A percentile compares a stretch with the other conserved stretches of the same genome.
Evolutionary conservation across 805 yeast genomes (phyloP).

Genomic region (Zygosaccharomyces kombuchaensis): DNA sequence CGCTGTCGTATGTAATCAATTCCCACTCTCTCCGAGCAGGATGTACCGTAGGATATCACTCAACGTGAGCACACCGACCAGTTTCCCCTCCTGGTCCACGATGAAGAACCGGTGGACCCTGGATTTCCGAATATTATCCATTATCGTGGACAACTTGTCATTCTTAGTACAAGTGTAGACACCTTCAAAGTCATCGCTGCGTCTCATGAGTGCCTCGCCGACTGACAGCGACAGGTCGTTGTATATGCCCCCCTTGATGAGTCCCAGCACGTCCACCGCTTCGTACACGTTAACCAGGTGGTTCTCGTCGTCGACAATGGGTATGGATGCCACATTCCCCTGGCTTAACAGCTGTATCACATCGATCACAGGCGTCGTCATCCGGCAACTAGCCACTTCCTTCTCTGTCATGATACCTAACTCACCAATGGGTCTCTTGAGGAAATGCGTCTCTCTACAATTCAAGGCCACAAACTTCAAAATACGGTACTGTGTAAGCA

Average conservation of each 20-base stretch:
- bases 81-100: slow-evolving; percentile 74
- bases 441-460: slow-evolving; percentile 87
- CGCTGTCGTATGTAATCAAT: neutral
- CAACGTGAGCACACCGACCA: slow-evolving; percentile 81
- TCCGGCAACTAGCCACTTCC: slow-evolving; percentile 68
- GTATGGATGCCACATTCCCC: slow-evolving; percentile 84
- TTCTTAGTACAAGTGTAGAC: slow-evolving; percentile 90
- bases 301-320: slow-evolving; percentile 73
- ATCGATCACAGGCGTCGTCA: slow-evolving; percentile 91
- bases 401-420: slow-evolving; percentile 58
- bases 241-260: slow-evolving; percentile 91
- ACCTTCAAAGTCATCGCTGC: slow-evolving; percentile 93
- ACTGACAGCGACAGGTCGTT: slow-evolving; percentile 86
- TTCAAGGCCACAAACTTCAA: slow-evolving; percentile 92
- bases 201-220: slow-evolving; percentile 90
- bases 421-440: slow-evolving; percentile 69
- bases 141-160: slow-evolving; percentile 80
- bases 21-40: slow-evolving; percentile 50
- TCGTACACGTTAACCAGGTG: slow-evolving; percentile 84
- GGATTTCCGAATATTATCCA: slow-evolving; percentile 89
- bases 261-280: slow-evolving; percentile 88
- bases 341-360: slow-evolving; percentile 79
- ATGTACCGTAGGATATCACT: slow-evolving; percentile 87
- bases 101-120: slow-evolving; percentile 89
- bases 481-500: slow-evolving; percentile 92